These are phyloP conservation scores for Russula foetens DNA, from an alignment of 768 basidiomycete genomes.

Conservation along the genomic window DNA sequence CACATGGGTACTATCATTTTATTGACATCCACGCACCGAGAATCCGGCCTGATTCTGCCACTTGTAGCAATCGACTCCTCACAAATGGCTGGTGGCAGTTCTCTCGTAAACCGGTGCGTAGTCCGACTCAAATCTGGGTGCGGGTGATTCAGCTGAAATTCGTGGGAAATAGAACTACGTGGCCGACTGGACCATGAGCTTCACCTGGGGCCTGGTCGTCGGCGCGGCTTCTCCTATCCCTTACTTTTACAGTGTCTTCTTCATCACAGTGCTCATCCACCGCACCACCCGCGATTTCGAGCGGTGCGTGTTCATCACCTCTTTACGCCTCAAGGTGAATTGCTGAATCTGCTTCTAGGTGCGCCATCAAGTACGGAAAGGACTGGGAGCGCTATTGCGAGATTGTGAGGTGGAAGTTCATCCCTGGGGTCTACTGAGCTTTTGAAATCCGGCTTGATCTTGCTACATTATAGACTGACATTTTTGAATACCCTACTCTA, in stretches of 20 bases:
- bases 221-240: slow-evolving; percentile 77
- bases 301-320: slow-evolving; percentile 38
- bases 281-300: slow-evolving; percentile 93
- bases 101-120: slow-evolving; percentile 81
- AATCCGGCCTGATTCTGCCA: background rate
- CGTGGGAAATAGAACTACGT: slow-evolving; percentile 65
- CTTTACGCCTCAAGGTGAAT: background rate
- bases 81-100: slow-evolving; percentile 93
- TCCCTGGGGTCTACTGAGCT: slow-evolving; percentile 71
- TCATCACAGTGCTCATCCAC: slow-evolving; percentile 87
- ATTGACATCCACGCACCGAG: background rate
- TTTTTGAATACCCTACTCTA: background rate
- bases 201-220: slow-evolving; percentile 77
- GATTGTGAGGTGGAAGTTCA: slow-evolving; percentile 85
- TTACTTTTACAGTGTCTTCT: slow-evolving; percentile 96
- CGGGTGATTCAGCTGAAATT: background rate
- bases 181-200: slow-evolving; percentile 83
- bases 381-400: slow-evolving; percentile 90
- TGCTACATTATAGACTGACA: background rate
- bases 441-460: background rate
- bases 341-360: slow-evolving; percentile 27
- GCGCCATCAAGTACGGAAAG: slow-evolving; percentile 86
- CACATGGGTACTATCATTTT: slow-evolving; percentile 59
- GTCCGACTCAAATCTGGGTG: background rate
- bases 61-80: slow-evolving; percentile 72